Percentiles rank a stretch among this genome's conserved stretches.
These are phyloP conservation scores for Maudiozyma saulgeensis DNA, from an alignment of 805 yeast species.

Conservation along the genomic window DNA sequence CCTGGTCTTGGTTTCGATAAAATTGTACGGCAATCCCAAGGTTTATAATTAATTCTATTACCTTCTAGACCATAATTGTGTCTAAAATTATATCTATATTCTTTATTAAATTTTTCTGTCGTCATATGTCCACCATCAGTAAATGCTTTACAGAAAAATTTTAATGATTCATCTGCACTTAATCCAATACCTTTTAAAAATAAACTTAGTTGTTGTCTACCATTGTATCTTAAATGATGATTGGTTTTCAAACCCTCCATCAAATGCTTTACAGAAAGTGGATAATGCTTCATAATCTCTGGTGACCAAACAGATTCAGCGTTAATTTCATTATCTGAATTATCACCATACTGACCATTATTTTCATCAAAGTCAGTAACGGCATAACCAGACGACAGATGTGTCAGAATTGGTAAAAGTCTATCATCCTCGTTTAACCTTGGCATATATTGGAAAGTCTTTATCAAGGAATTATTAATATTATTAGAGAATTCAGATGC, in stretches of 20 bases:
- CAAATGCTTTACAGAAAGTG: slow-evolving; percentile 67
- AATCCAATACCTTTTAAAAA: slow-evolving; percentile 88
- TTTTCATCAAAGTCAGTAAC: slow-evolving; percentile 40
- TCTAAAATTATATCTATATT: slow-evolving; percentile 78
- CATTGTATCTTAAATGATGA: slow-evolving; percentile 72
- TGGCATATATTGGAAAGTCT: slow-evolving; percentile 71
- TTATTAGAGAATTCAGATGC: slow-evolving; percentile 54
- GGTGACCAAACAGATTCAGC: slow-evolving; percentile 50
- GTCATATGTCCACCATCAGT: slow-evolving; percentile 40
- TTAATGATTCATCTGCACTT: slow-evolving; percentile 75
- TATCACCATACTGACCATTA: slow-evolving; percentile 21
- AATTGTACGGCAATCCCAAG: slow-evolving; percentile 77
- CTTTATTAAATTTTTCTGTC: slow-evolving; percentile 73
- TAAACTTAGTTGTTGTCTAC: slow-evolving; percentile 75
- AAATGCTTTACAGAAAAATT: slow-evolving; percentile 75
- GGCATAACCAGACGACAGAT: slow-evolving; percentile 65
- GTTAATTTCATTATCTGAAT: slow-evolving; percentile 41
- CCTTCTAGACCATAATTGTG: slow-evolving; percentile 93
- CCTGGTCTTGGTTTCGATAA: slow-evolving; percentile 61
- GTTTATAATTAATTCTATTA: slow-evolving; percentile 71
- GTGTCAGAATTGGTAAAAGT: slow-evolving; percentile 70
- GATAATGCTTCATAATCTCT: slow-evolving; percentile 55
- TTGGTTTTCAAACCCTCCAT: slow-evolving; percentile 49
- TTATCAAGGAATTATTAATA: slow-evolving; percentile 43
- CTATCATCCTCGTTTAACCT: slow-evolving; percentile 88